Evolutionary conservation across 345 rosid genomes (phyloP).

Genomic region (Raphanus sativus): DNA sequence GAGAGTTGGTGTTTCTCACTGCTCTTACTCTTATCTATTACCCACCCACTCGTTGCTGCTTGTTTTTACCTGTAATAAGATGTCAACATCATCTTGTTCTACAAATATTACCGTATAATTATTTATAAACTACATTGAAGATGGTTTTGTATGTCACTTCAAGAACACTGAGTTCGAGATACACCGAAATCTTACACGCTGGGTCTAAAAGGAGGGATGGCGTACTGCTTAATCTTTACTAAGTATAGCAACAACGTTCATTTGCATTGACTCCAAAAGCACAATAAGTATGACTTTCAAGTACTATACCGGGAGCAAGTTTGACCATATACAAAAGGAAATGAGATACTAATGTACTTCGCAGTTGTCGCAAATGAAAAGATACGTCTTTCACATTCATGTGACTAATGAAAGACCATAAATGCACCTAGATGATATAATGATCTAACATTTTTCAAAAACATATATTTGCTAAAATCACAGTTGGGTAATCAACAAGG

Average conservation of each 20-base stretch:
- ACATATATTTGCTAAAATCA: neutral
- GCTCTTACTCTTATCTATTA: constrained; percentile 32
- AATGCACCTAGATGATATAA: constrained; percentile 2
- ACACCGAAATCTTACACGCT: neutral
- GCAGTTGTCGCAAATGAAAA: neutral
- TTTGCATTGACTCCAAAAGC: neutral
- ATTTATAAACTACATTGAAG: constrained; percentile 16
- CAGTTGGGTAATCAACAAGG: neutral
- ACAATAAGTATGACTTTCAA: constrained; percentile 2
- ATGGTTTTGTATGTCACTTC: constrained; percentile 21
- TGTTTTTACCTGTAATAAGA: constrained; percentile 31
- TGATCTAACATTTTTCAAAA: neutral
- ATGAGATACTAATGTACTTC: neutral
- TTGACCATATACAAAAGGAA: constrained; percentile 13
- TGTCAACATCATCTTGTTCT: constrained; percentile 28
- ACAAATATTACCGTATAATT: neutral
- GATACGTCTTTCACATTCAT: neutral
- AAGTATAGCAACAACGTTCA: neutral
- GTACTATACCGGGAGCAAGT: neutral
- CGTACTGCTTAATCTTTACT: neutral
- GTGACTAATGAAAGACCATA: neutral
- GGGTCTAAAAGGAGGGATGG: neutral
- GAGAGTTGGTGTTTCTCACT: constrained; percentile 19
- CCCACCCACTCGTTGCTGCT: constrained; percentile 29
- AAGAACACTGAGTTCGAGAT: constrained; percentile 3